phyloP scores from a whole-genome alignment of 371 early-diverging fungal species.

The Mucor racemosus region DNA sequence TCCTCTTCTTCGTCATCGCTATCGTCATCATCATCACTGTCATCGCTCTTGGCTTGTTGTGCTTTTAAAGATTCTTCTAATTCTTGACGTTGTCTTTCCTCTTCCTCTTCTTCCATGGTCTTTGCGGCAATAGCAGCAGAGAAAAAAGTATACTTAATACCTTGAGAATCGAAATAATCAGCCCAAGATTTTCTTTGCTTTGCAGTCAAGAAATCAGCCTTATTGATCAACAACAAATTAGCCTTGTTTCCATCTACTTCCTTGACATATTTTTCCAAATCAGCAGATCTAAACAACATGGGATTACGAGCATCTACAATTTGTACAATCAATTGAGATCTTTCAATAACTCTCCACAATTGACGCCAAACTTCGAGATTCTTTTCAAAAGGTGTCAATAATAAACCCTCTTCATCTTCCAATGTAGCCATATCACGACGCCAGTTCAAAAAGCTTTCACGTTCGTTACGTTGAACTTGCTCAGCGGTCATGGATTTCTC shows the following conservation, averaged over 20 bases:
- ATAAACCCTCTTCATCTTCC: constrained; percentile 88
- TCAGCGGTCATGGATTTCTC: constrained; percentile 82
- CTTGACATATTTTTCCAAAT: constrained; percentile 90
- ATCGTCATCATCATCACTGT: constrained; percentile 39
- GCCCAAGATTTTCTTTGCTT: constrained; percentile 81
- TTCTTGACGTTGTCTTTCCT: constrained; percentile 39
- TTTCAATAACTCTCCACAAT: constrained; percentile 99
- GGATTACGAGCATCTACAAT: constrained; percentile 99
- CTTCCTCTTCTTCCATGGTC: constrained; percentile 58
- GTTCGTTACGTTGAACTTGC: constrained; percentile 82
- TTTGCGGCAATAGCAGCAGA: constrained; percentile 77
- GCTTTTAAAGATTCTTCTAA: constrained; percentile 37
- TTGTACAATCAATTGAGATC: constrained; percentile 96
- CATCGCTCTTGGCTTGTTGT: constrained; percentile 19
- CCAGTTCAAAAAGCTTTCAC: constrained; percentile 92
- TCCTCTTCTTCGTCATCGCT: constrained; percentile 20
- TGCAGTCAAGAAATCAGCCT: constrained; percentile 95
- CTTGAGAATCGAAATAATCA: constrained; percentile 81
- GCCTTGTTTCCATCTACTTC: constrained; percentile 88
- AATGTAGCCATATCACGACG: constrained; percentile 85
- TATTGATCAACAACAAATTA: constrained; percentile 93
- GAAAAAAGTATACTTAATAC: constrained; percentile 89
- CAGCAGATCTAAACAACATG: constrained; percentile 90
- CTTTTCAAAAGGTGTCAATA: constrained; percentile 98
- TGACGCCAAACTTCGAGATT: constrained; percentile 99